Base-by-base conservation (phyloP, 305 asterid species). In the Fraxinus albicans region DNA sequence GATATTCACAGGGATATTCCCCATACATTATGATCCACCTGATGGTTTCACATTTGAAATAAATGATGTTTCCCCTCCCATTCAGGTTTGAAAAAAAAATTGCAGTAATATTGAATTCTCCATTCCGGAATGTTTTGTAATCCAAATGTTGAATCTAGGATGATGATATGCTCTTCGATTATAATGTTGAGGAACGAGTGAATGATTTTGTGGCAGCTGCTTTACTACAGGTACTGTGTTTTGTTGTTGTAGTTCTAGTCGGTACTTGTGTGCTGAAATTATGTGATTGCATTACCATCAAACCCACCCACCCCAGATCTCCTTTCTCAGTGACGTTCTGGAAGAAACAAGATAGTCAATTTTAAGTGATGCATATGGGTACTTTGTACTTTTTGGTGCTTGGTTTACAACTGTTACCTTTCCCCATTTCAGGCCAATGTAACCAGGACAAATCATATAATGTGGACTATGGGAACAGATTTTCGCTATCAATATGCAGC, bases 401-500 rank as follows among this genome's bases (percentile, higher is more conserved):
- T 81, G 76, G 38, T 76, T 29, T 73, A 70, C 47, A 73, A 82
- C 75, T 44, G 70, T 38, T 31, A 35, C 55, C 77, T 75, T 80
- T 77, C 80, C 29, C 79, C 27, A 75, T 80, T 83, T 80, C 90
- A 91, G 97, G 98, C 97, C 73, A 92, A 92, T 80, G 83, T 93
- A 35, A 94, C 98, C 78, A 88, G 93, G 90, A 89, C 97, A 80
- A 94, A 93, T 85, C 98, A 94, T 86, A 83, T 94, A 82, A 93
- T 94, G 98, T 94, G 98, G 98, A 88, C 91, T 74, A 94, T 92
- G 98, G 98, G 96, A 82, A 90, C 91, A 67, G 97, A 94, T 90
- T 94, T 94, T 70, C 92, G 93, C 19, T 94, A 94, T 88, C 98
- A 94, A 81, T 94, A 93, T 87, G 98, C 96, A 31, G 86, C 81